Evolutionary conservation across 2,329 filamentous ascomycete genomes (phyloP).

Genomic region (Epicoccum nigrum): DNA sequence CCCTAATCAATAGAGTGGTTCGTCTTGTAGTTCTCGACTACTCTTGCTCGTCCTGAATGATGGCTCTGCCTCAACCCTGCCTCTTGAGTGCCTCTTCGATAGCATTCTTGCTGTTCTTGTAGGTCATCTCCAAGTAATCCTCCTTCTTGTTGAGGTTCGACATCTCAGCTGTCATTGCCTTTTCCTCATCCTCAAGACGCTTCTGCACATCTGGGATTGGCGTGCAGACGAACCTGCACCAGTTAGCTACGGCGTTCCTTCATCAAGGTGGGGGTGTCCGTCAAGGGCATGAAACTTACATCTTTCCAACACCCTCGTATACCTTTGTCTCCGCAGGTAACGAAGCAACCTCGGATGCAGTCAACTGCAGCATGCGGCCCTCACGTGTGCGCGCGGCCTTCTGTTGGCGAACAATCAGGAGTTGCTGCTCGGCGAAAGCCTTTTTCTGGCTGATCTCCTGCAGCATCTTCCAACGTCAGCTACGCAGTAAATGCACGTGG

Average conservation of each 20-base stretch:
- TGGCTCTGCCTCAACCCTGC: neutral
- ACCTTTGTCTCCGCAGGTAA: slow-evolving; percentile 78
- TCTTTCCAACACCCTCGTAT: slow-evolving; percentile 96
- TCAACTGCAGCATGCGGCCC: slow-evolving; percentile 85
- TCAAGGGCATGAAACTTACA: slow-evolving; percentile 60
- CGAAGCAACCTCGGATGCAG: slow-evolving; percentile 78
- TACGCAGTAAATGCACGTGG: neutral
- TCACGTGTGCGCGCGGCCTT: slow-evolving; percentile 86
- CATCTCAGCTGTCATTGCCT: slow-evolving; percentile 77
- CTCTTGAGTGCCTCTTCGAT: slow-evolving; percentile 83
- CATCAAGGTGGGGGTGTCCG: slow-evolving; percentile 8
- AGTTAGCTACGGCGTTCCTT: neutral
- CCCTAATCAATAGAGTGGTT: too few relatives aligned
- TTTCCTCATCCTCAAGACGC: slow-evolving; percentile 76
- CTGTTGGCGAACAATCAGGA: slow-evolving; percentile 82
- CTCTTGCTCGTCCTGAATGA: neutral
- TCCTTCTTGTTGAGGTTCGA: slow-evolving; percentile 84
- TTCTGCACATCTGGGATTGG: slow-evolving; percentile 75
- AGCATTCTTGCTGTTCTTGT: slow-evolving; percentile 90
- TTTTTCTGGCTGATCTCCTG: slow-evolving; percentile 94
- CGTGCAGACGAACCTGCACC: slow-evolving; percentile 82
- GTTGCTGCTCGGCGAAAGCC: slow-evolving; percentile 87
- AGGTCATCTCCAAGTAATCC: slow-evolving; percentile 91
- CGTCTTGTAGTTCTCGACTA: neutral
- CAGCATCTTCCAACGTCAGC: slow-evolving; percentile 66